Conservation (phyloP, 192 early-diverging fungal genomes). For the Coemansia sp. region DNA sequence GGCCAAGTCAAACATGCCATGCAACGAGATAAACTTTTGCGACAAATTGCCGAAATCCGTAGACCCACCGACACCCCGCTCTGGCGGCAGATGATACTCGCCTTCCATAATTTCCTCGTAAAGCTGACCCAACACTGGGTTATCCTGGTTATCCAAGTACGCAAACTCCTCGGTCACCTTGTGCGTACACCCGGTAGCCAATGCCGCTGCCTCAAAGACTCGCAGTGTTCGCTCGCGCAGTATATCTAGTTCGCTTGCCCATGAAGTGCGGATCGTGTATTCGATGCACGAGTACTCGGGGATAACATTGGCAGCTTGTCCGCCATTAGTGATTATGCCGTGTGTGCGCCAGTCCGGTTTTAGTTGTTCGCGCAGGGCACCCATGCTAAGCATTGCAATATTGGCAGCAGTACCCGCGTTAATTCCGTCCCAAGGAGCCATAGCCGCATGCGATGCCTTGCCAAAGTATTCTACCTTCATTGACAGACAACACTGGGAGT, state of each 20-base stretch:
- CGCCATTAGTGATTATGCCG: slow-evolving; percentile 75
- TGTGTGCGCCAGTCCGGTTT: slow-evolving; percentile 67
- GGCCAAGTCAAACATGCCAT: slow-evolving; percentile 48
- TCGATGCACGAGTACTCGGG: slow-evolving; percentile 62
- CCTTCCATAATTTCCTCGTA: slow-evolving; percentile 52
- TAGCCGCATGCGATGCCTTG: slow-evolving; percentile 68
- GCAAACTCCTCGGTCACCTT: slow-evolving; percentile 55
- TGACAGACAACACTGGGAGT: slow-evolving; percentile 45
- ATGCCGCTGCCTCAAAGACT: slow-evolving; percentile 64
- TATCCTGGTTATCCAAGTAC: slow-evolving; percentile 60
- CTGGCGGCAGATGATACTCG: slow-evolving; percentile 12
- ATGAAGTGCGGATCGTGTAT: slow-evolving; percentile 61
- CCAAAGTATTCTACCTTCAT: slow-evolving; percentile 68
- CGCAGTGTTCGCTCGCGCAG: slow-evolving; percentile 55
- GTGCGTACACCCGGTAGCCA: slow-evolving; percentile 67
- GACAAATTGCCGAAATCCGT: slow-evolving; percentile 78
- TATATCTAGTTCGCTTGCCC: slow-evolving; percentile 45
- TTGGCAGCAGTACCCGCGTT: slow-evolving; percentile 81
- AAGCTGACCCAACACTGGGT: slow-evolving; percentile 49
- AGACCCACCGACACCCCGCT: slow-evolving; percentile 51
- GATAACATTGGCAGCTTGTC: slow-evolving; percentile 63
- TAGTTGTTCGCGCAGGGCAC: slow-evolving; percentile 74
- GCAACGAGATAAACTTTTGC: slow-evolving; percentile 63
- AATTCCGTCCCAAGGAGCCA: slow-evolving; percentile 63
- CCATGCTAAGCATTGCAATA: slow-evolving; percentile 63